Conservation (phyloP, 1,284 basidiomycete species). For the Trametes sp. region DNA sequence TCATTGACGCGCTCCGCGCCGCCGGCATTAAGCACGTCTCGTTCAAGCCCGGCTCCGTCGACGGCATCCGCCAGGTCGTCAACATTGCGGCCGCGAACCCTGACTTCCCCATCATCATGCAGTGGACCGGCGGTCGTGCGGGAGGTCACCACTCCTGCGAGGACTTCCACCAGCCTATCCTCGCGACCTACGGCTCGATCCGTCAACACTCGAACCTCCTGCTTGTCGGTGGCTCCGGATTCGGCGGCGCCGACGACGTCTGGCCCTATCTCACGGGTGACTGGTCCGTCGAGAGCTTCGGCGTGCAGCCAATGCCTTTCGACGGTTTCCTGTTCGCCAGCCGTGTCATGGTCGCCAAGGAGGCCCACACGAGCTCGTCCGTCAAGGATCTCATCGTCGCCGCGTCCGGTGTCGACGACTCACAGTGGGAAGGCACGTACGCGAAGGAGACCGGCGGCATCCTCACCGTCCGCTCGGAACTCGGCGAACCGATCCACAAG, state of each 20-base stretch:
- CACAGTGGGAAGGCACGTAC: conserved; percentile 96
- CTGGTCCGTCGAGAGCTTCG: conserved; percentile 87
- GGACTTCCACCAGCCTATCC: conserved; percentile 97
- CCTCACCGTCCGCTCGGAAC: conserved; percentile 96
- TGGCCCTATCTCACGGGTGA: conserved; percentile 98
- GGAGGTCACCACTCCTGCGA: conserved; percentile 99
- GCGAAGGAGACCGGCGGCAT: conserved; percentile 94
- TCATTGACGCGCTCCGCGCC: conserved; percentile 53
- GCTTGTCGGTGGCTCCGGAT: conserved; percentile 96
- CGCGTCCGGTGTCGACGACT: conserved; percentile 92
- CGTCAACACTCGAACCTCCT: conserved; percentile 90
- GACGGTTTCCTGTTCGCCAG: conserved; percentile 97
- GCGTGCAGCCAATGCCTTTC: conserved; percentile 97
- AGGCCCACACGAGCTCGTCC: conserved; percentile 92
- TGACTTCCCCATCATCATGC: conserved; percentile 97
- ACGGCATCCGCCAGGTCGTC: conserved; percentile 96
- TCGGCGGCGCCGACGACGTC: conserved; percentile 94
- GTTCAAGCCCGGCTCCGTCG: conserved; percentile 97
- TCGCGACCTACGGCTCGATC: conserved; percentile 90
- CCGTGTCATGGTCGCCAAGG: conserved; percentile 98
- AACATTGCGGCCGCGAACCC: conserved; percentile 96
- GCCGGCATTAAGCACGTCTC: conserved; percentile 94
- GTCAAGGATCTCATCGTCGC: conserved; percentile 98
- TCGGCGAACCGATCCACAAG: conserved; percentile 99
- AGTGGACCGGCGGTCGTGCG: conserved; percentile 99